Conservation (phyloP, 345 rosid species). For the Bretschneidera sinensis region DNA sequence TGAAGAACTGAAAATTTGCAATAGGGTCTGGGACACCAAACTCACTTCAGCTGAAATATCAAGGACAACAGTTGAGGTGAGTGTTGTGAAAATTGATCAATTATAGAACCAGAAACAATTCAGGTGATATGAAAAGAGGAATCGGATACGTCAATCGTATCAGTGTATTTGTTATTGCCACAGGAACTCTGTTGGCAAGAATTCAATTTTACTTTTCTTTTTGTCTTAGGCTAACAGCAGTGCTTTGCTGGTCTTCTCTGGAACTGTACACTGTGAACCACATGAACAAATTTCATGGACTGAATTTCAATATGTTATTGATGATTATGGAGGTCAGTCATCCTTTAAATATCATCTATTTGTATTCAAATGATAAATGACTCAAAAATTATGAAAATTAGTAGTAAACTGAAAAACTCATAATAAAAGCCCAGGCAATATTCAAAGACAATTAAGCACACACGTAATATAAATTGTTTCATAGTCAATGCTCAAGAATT, state of each 20-base stretch:
- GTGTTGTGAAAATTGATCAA: constrained; percentile 12
- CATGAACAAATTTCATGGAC: constrained; percentile 84
- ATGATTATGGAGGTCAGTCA: constrained; percentile 88
- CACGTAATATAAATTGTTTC: not conserved
- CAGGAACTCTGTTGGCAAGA: not conserved
- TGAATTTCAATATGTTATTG: constrained; percentile 72
- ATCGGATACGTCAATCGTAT: constrained; percentile 1
- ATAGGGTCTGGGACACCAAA: constrained; percentile 58
- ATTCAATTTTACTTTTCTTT: constrained; percentile 15
- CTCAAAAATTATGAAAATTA: too few relatives aligned
- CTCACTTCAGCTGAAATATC: constrained; percentile 76
- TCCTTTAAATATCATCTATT: not conserved
- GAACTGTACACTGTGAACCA: constrained; percentile 76
- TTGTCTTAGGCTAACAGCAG: constrained; percentile 59
- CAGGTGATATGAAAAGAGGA: not conserved
- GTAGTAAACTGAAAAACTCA: not conserved
- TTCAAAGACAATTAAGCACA: not conserved
- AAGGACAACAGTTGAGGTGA: constrained; percentile 83
- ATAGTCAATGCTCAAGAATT: not conserved
- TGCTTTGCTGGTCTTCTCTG: constrained; percentile 83
- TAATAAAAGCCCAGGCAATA: not conserved
- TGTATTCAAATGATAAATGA: not conserved
- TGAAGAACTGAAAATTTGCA: constrained; percentile 64
- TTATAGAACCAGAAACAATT: not conserved
- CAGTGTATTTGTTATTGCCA: constrained; percentile 4